Conservation (phyloP, 441 rosid species). For the Populus hybrid region DNA sequence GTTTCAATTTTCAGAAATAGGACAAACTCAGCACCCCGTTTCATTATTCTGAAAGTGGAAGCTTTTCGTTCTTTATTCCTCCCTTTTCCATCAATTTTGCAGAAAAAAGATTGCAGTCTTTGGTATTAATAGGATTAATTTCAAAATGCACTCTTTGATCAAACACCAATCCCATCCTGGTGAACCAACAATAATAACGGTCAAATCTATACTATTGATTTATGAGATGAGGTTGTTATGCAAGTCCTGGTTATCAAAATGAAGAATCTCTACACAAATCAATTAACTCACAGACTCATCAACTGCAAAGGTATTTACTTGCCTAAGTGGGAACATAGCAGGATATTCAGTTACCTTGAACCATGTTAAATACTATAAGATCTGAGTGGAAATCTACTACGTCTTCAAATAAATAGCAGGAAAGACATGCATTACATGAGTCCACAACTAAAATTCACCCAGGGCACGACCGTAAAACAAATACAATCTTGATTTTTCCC, state of each 20-base stretch:
- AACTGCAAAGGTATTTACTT: background rate
- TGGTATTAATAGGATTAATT: background rate
- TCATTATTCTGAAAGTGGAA: background rate
- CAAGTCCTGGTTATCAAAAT: background rate
- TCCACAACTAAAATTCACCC: background rate
- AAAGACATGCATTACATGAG: background rate
- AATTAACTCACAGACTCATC: background rate
- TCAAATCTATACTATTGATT: background rate
- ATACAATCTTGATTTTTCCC: background rate
- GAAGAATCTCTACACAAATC: background rate
- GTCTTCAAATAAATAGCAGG: background rate
- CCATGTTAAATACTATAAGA: background rate
- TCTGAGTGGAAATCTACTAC: background rate
- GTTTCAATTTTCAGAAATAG: background rate
- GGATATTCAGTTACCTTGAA: background rate
- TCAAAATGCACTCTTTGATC: background rate
- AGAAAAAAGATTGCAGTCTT: background rate
- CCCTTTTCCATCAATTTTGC: background rate
- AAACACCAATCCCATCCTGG: background rate
- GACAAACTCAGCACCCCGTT: background rate
- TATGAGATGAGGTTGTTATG: background rate
- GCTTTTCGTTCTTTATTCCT: background rate
- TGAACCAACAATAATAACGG: background rate
- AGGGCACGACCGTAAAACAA: background rate
- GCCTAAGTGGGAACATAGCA: background rate